A percentile compares a stretch with the other conserved stretches of the same genome.
Conservation (phyloP, 352 stramenopile genomes). For the Phytophthora fragariae region DNA sequence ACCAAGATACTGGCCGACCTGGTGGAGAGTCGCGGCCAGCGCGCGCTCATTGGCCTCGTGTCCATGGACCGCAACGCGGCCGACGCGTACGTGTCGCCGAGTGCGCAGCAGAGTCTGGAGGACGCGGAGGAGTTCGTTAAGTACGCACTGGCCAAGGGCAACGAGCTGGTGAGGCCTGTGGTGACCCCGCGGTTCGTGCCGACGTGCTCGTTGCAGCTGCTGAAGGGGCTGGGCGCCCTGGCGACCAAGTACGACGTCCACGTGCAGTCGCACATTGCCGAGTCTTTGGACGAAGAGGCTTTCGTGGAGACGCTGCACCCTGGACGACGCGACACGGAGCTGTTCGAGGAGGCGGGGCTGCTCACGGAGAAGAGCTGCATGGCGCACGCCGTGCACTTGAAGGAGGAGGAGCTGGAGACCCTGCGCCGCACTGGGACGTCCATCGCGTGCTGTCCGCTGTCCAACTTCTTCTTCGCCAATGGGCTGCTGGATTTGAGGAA, state of each 20-base stretch:
- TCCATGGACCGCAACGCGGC: conserved; percentile 92
- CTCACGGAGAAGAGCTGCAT: conserved; percentile 80
- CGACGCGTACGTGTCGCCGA: conserved; percentile 70
- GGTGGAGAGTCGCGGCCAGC: conserved; percentile 67
- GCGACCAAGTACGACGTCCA: conserved; percentile 68
- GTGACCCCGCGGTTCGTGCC: conserved; percentile 93
- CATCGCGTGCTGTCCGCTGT: conserved; percentile 91
- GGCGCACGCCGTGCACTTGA: conserved; percentile 88
- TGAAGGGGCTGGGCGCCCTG: conserved; percentile 76
- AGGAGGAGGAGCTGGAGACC: conserved; percentile 62
- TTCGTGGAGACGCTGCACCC: conserved; percentile 80
- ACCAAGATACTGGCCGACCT: conserved; percentile 86
- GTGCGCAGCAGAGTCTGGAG: conserved; percentile 47
- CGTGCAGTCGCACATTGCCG: conserved; percentile 90
- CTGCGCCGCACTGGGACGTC: conserved; percentile 61
- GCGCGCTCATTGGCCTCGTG: conserved; percentile 90
- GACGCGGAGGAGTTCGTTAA: conserved; percentile 84
- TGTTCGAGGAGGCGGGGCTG: conserved; percentile 76
- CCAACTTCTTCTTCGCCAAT: conserved; percentile 92
- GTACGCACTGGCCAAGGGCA: conserved; percentile 54
- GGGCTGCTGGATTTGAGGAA: conserved; percentile 71
- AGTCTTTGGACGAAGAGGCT: conserved; percentile 86
- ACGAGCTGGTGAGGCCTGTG: conserved; percentile 73
- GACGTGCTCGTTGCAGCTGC: conserved; percentile 83
- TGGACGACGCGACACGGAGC: conserved; percentile 64